Evolutionary conservation across 495 filamentous ascomycete genomes (phyloP).

Genomic region (Neurospora sublineolata): DNA sequence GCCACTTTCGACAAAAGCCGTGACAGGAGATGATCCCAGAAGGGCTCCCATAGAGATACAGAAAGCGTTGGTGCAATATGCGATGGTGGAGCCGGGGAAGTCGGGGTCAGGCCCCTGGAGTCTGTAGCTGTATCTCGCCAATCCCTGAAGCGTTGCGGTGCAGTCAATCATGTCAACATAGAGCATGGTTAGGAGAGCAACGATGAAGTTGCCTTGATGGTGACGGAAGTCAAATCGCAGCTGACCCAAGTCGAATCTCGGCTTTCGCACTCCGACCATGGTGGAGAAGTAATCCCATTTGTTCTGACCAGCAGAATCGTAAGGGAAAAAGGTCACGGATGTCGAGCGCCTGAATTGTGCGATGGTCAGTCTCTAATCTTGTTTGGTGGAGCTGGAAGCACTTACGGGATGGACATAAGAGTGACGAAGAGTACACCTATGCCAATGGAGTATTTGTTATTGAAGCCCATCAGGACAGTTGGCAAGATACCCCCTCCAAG

Average conservation of each 20-base stretch:
- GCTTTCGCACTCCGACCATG: not conserved
- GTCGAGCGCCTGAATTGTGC: slow-evolving; percentile 44
- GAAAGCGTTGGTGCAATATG: slow-evolving; percentile 52
- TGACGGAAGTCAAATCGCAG: not conserved
- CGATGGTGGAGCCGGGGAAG: slow-evolving; percentile 55
- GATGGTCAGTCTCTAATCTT: not conserved
- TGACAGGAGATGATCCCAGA: slow-evolving; percentile 64
- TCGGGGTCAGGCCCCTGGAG: slow-evolving; percentile 46
- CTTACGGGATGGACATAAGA: slow-evolving; percentile 67
- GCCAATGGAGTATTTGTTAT: slow-evolving; percentile 68
- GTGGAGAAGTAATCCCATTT: slow-evolving; percentile 64
- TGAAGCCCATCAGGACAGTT: slow-evolving; percentile 66
- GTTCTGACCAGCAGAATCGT: slow-evolving; percentile 50
- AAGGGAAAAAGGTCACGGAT: slow-evolving; percentile 65
- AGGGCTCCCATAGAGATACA: slow-evolving; percentile 72
- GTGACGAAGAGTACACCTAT: slow-evolving; percentile 74
- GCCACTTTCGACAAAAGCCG: slow-evolving; percentile 73
- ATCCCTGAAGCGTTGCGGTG: slow-evolving; percentile 60
- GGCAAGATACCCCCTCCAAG: slow-evolving; percentile 68
- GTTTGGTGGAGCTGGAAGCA: not conserved
- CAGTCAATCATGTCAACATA: slow-evolving; percentile 73
- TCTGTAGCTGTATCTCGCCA: slow-evolving; percentile 65
- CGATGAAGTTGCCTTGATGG: slow-evolving; percentile 42
- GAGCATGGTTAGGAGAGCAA: slow-evolving; percentile 74
- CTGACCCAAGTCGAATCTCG: not conserved